Evolutionary conservation across 306 rosid genomes (phyloP).

Genomic region (Vicia faba): DNA sequence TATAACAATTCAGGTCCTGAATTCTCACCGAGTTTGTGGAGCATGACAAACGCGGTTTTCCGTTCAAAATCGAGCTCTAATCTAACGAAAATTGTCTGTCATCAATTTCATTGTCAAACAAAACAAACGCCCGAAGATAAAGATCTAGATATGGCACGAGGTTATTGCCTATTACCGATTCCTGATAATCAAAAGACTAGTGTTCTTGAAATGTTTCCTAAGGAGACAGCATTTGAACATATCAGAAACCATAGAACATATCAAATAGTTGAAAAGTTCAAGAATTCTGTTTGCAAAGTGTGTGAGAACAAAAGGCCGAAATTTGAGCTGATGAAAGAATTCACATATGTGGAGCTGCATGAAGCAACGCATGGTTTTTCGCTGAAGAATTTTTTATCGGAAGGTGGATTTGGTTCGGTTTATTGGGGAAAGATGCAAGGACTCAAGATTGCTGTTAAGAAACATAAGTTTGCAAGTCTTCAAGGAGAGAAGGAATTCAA

Average conservation of each 20-base stretch:
- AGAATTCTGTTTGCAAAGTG: constrained; percentile 46
- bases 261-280: constrained; percentile 40
- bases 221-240: constrained; percentile 26
- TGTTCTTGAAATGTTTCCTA: constrained; percentile 30
- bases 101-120: constrained; percentile 14
- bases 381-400: constrained; percentile 53
- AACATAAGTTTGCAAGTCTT: constrained; percentile 53
- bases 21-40: constrained; percentile 32
- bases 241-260: constrained; percentile 20
- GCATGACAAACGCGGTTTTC: not conserved
- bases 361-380: constrained; percentile 65
- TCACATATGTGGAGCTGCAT: constrained; percentile 55
- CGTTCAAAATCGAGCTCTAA: constrained; percentile 8
- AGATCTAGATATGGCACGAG: constrained; percentile 45
- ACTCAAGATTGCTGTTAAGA: constrained; percentile 70
- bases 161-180: constrained; percentile 32
- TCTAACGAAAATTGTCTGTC: not conserved
- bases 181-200: constrained; percentile 14
- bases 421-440: constrained; percentile 58
- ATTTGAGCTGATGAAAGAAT: constrained; percentile 59
- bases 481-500: constrained; percentile 82
- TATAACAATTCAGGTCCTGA: constrained; percentile 29
- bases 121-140: constrained; percentile 27
- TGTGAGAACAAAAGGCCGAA: constrained; percentile 65
- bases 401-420: constrained; percentile 82